Conservation (phyloP, 2,329 filamentous ascomycete genomes). For the Lachnellula cervina region DNA sequence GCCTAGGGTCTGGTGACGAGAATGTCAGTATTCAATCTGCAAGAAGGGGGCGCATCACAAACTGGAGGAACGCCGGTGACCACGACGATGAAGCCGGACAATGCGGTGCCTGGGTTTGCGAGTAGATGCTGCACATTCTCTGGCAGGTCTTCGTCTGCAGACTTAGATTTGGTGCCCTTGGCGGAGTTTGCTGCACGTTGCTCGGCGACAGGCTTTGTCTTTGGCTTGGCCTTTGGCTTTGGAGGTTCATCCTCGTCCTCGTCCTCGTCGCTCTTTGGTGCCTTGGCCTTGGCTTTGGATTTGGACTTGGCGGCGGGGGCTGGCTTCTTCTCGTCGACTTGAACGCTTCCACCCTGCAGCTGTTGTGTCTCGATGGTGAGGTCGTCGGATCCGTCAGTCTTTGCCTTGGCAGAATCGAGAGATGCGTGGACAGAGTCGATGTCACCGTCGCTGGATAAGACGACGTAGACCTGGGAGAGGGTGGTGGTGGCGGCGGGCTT, state of each 20-base stretch:
- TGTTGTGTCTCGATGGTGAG: slow-evolving; percentile 4
- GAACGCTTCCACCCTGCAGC: slow-evolving; percentile 16
- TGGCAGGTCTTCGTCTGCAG: slow-evolving; percentile 9
- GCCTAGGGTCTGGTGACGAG: slow-evolving; percentile 6
- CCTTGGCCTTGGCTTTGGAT: neutral
- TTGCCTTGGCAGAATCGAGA: slow-evolving; percentile 9
- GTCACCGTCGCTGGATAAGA: slow-evolving; percentile 3
- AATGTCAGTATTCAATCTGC: neutral
- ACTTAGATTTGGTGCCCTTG: slow-evolving; percentile 15
- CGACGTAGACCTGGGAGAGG: slow-evolving; percentile 5
- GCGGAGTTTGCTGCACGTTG: slow-evolving; percentile 18
- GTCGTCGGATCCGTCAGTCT: slow-evolving; percentile 1
- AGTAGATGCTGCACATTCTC: slow-evolving; percentile 17
- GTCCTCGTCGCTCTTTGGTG: neutral
- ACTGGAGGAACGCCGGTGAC: slow-evolving; percentile 22
- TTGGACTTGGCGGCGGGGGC: neutral
- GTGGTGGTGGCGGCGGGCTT: slow-evolving; percentile 3
- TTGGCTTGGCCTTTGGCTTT: slow-evolving; percentile 17
- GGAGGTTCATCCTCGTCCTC: slow-evolving; percentile 1
- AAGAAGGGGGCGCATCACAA: neutral
- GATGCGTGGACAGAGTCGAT: slow-evolving; percentile 17
- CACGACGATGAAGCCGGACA: slow-evolving; percentile 12
- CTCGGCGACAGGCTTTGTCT: slow-evolving; percentile 20
- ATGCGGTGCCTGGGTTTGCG: slow-evolving; percentile 5
- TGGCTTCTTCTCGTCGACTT: slow-evolving; percentile 2